Conservation (phyloP, 148 eudicot species). For the Spergularia marina region DNA sequence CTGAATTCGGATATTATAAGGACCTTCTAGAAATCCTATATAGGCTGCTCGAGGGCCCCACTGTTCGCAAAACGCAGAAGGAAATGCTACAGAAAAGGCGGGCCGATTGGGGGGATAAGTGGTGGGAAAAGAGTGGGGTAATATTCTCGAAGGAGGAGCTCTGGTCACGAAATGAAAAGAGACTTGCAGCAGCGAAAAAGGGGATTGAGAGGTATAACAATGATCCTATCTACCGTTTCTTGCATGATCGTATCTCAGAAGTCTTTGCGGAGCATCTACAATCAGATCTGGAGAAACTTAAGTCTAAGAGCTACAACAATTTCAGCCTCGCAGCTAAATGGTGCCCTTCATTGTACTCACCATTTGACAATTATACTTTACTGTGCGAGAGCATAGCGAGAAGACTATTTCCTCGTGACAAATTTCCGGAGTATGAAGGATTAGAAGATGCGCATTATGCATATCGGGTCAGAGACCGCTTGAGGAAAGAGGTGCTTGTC, state of each 20-base stretch:
- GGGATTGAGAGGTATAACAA: conserved; percentile 10
- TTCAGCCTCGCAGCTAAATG: conserved; percentile 24
- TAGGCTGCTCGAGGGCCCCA: conserved; percentile 15
- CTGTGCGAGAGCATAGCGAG: conserved; percentile 29
- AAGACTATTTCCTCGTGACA: conserved; percentile 36
- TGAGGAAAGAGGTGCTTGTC: conserved; percentile 51
- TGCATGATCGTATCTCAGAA: conserved; percentile 15
- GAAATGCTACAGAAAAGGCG: background rate
- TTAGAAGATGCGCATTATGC: conserved; percentile 43
- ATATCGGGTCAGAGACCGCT: conserved; percentile 38
- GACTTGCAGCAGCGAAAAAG: conserved; percentile 14
- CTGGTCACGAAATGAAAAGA: conserved; percentile 1
- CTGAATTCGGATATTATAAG: conserved; percentile 23
- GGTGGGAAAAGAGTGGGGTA: no score
- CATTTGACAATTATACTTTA: conserved; percentile 9
- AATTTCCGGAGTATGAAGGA: conserved; percentile 31
- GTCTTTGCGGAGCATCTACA: conserved; percentile 17
- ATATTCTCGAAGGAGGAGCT: background rate
- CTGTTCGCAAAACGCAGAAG: conserved; percentile 6
- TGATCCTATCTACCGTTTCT: conserved; percentile 19
- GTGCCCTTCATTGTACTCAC: conserved; percentile 24
- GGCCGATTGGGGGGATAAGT: background rate
- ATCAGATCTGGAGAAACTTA: conserved; percentile 14
- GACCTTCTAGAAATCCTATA: conserved; percentile 21
- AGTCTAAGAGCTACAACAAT: background rate